Conservation (phyloP, 208 protist genomes). For the Leishmania aethiopica region DNA sequence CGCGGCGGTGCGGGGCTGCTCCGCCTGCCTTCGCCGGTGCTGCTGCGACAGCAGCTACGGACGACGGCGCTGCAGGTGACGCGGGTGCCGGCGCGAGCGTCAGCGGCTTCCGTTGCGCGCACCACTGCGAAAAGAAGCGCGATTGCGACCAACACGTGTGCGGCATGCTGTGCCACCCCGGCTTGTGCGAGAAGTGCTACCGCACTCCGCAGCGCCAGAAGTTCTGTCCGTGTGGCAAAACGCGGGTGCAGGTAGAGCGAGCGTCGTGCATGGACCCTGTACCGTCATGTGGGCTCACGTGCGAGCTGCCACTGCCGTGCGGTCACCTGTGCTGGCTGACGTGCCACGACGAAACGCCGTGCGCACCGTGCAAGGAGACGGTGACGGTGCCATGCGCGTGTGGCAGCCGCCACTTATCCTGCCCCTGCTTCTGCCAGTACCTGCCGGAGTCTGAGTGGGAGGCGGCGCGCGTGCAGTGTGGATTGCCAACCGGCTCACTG, state of each 20-base stretch:
- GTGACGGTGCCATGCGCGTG: conserved; percentile 68
- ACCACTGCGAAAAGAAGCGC: conserved; percentile 51
- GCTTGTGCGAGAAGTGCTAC: conserved; percentile 65
- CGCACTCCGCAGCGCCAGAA: conserved; percentile 53
- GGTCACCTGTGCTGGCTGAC: conserved; percentile 72
- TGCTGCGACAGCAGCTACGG: not conserved
- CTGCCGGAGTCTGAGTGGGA: conserved; percentile 64
- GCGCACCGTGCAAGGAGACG: conserved; percentile 73
- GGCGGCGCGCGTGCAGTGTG: conserved; percentile 38
- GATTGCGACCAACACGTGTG: conserved; percentile 90
- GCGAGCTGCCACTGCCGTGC: conserved; percentile 78
- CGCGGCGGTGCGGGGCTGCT: conserved; percentile 41
- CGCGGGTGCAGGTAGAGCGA: conserved; percentile 33
- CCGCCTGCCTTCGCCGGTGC: not conserved
- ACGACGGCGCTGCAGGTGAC: not conserved
- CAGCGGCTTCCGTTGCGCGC: conserved; percentile 50
- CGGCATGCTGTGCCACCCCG: conserved; percentile 72
- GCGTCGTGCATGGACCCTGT: conserved; percentile 81
- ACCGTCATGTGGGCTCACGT: conserved; percentile 81
- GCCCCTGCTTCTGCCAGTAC: conserved; percentile 84
- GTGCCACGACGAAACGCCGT: conserved; percentile 85
- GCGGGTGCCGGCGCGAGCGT: not conserved
- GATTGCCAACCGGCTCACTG: conserved; percentile 23
- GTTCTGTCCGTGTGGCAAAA: conserved; percentile 61
- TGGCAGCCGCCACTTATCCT: conserved; percentile 38